Evolutionary conservation across 129 eudicot species (phyloP).

Genomic region (Daucus carota): DH1_v3.0 NC_030386.2:6332001-6332500

Average conservation of each 20-base stretch:
- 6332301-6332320: conserved; percentile 21
- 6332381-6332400: conserved; percentile 58
- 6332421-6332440: conserved; percentile 46
- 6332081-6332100: not conserved
- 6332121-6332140: not conserved
- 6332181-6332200: not conserved
- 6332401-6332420: conserved; percentile 40
- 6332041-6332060: too few species aligned
- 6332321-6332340: conserved; percentile 45
- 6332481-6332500: not conserved
- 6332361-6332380: conserved; percentile 43
- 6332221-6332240: not conserved
- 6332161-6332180: not conserved
- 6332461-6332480: conserved; percentile 33
- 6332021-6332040: too few species aligned
- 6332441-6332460: conserved; percentile 64
- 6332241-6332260: conserved; percentile 27
- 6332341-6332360: conserved; percentile 40
- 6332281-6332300: conserved; percentile 11
- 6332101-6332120: conserved; percentile 1
- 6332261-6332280: not conserved
- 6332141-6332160: not conserved
- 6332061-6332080: not conserved
- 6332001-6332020: too few species aligned
- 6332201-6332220: too few species aligned